Percentiles rank a stretch among this genome's conserved stretches.
Evolutionary conservation across 176 grass and related monocot genomes (phyloP).

Genomic region (Aegilops longissima): DNA sequence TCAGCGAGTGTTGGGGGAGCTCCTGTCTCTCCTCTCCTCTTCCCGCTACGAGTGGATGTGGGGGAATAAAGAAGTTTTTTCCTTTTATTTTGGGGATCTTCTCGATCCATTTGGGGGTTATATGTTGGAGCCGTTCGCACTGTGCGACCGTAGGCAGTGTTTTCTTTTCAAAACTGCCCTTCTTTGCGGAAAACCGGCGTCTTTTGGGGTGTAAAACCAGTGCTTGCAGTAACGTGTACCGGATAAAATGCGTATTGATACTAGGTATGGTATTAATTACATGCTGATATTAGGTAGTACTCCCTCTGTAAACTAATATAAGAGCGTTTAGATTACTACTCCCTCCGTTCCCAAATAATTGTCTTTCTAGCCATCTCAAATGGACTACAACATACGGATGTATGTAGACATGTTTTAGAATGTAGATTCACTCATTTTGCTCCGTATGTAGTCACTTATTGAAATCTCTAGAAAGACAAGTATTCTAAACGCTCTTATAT

Average conservation of each 20-base stretch:
- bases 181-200: neutral
- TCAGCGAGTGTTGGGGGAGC: slow-evolving; percentile 3
- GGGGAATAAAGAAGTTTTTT: slow-evolving; percentile 31
- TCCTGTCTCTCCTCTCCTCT: slow-evolving; percentile 21
- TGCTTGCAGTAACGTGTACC: neutral
- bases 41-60: slow-evolving; percentile 38
- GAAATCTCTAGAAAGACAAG: too few relatives aligned
- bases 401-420: too few relatives aligned
- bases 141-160: neutral
- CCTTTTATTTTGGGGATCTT: slow-evolving; percentile 2
- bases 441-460: too few relatives aligned
- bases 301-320: too few relatives aligned
- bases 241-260: neutral
- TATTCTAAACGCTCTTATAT: too few relatives aligned
- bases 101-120: slow-evolving; percentile 36
- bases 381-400: too few relatives aligned
- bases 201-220: neutral
- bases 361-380: too few relatives aligned
- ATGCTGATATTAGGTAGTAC: too few relatives aligned
- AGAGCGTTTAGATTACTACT: too few relatives aligned
- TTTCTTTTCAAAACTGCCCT: neutral
- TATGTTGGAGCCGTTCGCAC: neutral
- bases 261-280: neutral
- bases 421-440: too few relatives aligned
- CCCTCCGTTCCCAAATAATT: too few relatives aligned